A percentile compares a stretch with the other conserved stretches of the same genome.
These are phyloP conservation scores for Tanozyma kutaoensis DNA, from an alignment of 805 yeast species.

Conservation along the genomic window DNA sequence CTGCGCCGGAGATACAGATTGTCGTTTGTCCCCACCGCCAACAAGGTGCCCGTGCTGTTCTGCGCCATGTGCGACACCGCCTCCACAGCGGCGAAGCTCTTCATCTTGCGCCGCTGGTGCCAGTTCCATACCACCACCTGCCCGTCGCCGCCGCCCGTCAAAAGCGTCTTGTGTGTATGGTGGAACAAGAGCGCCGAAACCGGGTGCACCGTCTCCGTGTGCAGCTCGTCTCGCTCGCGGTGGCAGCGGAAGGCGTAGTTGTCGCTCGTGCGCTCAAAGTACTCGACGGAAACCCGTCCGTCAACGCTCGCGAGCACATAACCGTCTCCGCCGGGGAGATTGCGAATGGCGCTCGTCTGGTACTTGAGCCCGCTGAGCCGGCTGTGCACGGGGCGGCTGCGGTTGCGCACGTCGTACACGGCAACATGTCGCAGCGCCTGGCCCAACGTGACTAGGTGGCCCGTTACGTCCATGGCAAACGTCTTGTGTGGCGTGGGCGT, in stretches of 20 bases:
- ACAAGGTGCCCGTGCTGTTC: slow-evolving; percentile 3
- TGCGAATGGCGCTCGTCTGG: slow-evolving; percentile 44
- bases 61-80: slow-evolving; percentile 8
- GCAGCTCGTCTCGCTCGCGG: slow-evolving; percentile 26
- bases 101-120: slow-evolving; percentile 27
- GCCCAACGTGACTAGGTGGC: slow-evolving; percentile 35
- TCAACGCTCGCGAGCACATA: slow-evolving; percentile 66
- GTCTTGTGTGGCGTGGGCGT: slow-evolving; percentile 33
- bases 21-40: slow-evolving; percentile 6
- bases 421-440: slow-evolving; percentile 39
- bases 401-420: slow-evolving; percentile 42
- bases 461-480: slow-evolving; percentile 46
- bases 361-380: slow-evolving; percentile 55
- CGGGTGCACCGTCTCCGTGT: slow-evolving; percentile 38
- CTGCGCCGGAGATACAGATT: not conserved
- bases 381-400: slow-evolving; percentile 29
- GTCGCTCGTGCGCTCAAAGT: too few species aligned
- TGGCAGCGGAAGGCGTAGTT: slow-evolving; percentile 78
- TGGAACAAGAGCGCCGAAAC: slow-evolving; percentile 36
- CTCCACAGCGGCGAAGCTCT: slow-evolving; percentile 19
- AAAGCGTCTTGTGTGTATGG: slow-evolving; percentile 21
- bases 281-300: slow-evolving; percentile 70
- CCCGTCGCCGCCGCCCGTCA: slow-evolving; percentile 42
- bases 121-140: slow-evolving; percentile 38
- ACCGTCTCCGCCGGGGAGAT: slow-evolving; percentile 41